These are phyloP conservation scores for Saururus chinensis DNA, from an alignment of 164 flowering plant genomes.

Conservation along the genomic window DNA sequence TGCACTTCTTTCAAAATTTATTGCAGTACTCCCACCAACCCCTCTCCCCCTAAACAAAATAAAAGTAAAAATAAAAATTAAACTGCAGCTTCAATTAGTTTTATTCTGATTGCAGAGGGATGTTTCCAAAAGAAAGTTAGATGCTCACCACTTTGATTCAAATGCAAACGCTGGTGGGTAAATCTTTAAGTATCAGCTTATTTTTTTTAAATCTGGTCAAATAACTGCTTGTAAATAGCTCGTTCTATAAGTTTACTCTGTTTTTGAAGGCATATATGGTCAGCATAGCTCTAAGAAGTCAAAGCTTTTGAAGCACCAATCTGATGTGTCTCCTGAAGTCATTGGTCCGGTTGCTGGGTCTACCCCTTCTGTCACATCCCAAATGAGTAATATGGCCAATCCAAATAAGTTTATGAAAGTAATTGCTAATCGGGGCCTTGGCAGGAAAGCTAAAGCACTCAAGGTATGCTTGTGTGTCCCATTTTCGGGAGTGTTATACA, in stretches of 20 bases:
- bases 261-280: slow-evolving; percentile 47
- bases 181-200: neutral
- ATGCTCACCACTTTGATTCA: slow-evolving; percentile 52
- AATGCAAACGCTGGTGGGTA: slow-evolving; percentile 63
- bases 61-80: too few species aligned
- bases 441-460: slow-evolving; percentile 52
- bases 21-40: too few species aligned
- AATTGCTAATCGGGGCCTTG: slow-evolving; percentile 64
- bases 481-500: neutral
- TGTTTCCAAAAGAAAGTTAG: slow-evolving; percentile 50
- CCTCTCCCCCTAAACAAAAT: too few species aligned
- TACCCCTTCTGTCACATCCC: slow-evolving; percentile 82
- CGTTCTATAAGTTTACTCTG: slow-evolving; percentile 1
- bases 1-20: too few species aligned
- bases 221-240: neutral
- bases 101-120: slow-evolving; percentile 43
- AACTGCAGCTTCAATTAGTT: neutral
- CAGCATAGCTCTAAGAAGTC: slow-evolving; percentile 64
- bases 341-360: slow-evolving; percentile 40
- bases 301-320: slow-evolving; percentile 53
- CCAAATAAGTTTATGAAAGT: slow-evolving; percentile 62
- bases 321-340: slow-evolving; percentile 54
- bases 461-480: slow-evolving; percentile 42
- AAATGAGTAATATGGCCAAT: slow-evolving; percentile 90
- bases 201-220: neutral